Conservation (phyloP, 805 yeast genomes). For the Deakozyma indianensis region DNA sequence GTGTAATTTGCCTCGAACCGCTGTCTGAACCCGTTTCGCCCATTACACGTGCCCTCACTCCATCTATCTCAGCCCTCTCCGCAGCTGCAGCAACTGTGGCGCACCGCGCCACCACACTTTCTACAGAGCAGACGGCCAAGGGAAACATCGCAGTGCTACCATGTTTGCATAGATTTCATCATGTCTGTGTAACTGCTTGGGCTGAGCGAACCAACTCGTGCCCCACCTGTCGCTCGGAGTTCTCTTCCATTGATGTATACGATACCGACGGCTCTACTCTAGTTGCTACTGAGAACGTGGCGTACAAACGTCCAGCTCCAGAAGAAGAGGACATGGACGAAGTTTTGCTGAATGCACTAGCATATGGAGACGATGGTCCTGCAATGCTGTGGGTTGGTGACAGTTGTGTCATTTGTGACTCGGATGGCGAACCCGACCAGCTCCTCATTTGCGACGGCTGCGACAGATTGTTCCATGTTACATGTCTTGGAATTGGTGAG, state of each 20-base stretch:
- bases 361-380: not conserved
- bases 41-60: not conserved
- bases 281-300: not conserved
- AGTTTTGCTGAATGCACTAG: not conserved
- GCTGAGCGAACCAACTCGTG: conserved; percentile 29
- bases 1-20: conserved; percentile 48
- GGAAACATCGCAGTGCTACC: conserved; percentile 19
- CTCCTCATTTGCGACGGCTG: conserved; percentile 19
- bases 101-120: not conserved
- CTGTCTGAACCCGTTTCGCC: conserved; percentile 16
- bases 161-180: conserved; percentile 45
- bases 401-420: conserved; percentile 15
- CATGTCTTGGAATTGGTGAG: conserved; percentile 17
- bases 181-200: conserved; percentile 45
- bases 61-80: not conserved
- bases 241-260: conserved; percentile 9
- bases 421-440: conserved; percentile 15
- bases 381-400: conserved; percentile 6
- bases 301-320: not conserved
- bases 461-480: conserved; percentile 18
- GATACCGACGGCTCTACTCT: not conserved
- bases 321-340: not conserved
- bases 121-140: conserved; percentile 1
- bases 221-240: conserved; percentile 44
- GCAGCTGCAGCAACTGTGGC: not conserved